Percentiles rank a stretch among this genome's conserved stretches.
Conservation (phyloP, 495 filamentous ascomycete species). For the Aspergillus avenaceus region DNA sequence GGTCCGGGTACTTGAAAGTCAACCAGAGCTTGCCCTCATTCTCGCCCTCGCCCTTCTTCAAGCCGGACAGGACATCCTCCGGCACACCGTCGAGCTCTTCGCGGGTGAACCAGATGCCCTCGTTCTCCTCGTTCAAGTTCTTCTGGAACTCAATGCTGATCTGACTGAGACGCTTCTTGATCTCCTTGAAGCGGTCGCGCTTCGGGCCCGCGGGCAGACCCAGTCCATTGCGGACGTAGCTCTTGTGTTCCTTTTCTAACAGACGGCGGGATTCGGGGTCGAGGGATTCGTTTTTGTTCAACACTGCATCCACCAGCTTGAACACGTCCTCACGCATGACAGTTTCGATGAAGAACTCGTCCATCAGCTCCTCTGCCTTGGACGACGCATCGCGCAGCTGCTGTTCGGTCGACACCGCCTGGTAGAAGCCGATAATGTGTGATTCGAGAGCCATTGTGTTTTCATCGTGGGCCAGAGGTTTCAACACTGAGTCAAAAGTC, state of each 20-base stretch:
- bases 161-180: conserved; percentile 65
- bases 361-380: conserved; percentile 62
- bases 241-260: conserved; percentile 66
- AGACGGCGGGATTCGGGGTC: conserved; percentile 60
- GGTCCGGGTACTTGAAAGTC: conserved; percentile 68
- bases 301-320: conserved; percentile 55
- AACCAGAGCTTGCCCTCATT: conserved; percentile 60
- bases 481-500: conserved; percentile 61
- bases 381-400: conserved; percentile 68
- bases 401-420: conserved; percentile 68
- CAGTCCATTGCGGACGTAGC: conserved; percentile 60
- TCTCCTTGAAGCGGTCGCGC: conserved; percentile 66
- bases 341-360: conserved; percentile 63
- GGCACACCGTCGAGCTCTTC: conserved; percentile 62
- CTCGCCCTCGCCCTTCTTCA: conserved; percentile 71
- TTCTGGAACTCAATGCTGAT: conserved; percentile 65
- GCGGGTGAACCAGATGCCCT: conserved; percentile 60
- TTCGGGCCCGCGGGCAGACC: conserved; percentile 57
- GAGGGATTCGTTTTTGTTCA: conserved; percentile 55
- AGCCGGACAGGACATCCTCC: conserved; percentile 54
- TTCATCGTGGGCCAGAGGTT: conserved; percentile 65
- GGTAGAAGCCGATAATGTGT: conserved; percentile 71
- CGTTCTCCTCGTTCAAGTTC: conserved; percentile 66
- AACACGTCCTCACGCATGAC: conserved; percentile 68
- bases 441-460: conserved; percentile 55